A percentile compares a stretch with the other conserved stretches of the same genome.
These are phyloP conservation scores for Tylopilus rubrobrunneus DNA, from an alignment of 768 basidiomycete species.

Conservation along the genomic window DNA sequence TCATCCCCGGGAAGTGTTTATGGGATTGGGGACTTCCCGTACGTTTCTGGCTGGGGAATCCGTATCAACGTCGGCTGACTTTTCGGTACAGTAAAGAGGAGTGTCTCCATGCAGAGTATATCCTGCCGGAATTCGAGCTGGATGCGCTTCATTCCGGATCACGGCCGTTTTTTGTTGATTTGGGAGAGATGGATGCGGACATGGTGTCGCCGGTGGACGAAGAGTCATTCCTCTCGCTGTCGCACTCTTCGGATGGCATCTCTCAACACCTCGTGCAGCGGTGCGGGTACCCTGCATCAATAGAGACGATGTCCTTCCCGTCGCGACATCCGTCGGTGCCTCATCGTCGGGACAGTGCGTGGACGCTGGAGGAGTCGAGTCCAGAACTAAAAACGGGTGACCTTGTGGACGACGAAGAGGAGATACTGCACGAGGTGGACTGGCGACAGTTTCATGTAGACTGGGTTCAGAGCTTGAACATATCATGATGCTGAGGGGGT, in stretches of 20 bases:
- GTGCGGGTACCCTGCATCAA: conserved; percentile 30
- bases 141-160: conserved; percentile 42
- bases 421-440: conserved; percentile 23
- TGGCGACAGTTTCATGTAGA: conserved; percentile 59
- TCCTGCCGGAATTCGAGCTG: conserved; percentile 14
- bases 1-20: neutral
- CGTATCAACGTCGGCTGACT: neutral
- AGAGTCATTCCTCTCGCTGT: conserved; percentile 42
- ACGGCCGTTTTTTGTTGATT: conserved; percentile 43
- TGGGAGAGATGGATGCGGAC: conserved; percentile 25
- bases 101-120: neutral
- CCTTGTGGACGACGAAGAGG: conserved; percentile 31
- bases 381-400: conserved; percentile 23
- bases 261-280: conserved; percentile 19
- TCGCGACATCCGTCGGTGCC: conserved; percentile 31
- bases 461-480: conserved; percentile 22
- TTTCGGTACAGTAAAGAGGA: conserved; percentile 6
- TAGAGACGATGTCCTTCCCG: conserved; percentile 31
- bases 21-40: conserved; percentile 11
- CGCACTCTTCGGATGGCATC: conserved; percentile 30
- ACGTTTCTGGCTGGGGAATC: conserved; percentile 1
- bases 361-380: conserved; percentile 40
- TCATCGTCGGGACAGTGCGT: conserved; percentile 25
- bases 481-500: neutral
- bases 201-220: conserved; percentile 25